Evolutionary conservation across 2,329 filamentous ascomycete genomes (phyloP).

Genomic region (Polytolypa hystricis): DNA sequence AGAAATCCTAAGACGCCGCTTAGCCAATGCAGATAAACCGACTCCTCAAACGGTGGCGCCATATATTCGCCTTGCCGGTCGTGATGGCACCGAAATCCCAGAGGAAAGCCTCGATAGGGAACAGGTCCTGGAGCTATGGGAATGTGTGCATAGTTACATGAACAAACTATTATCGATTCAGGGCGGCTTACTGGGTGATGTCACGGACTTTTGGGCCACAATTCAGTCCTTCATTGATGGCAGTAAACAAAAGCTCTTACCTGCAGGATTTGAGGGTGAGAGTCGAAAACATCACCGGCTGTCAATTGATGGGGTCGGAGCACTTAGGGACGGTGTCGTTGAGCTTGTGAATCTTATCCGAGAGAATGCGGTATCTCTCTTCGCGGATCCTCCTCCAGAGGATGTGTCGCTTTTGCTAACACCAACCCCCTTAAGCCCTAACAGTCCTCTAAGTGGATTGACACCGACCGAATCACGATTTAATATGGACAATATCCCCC

Average conservation of each 20-base stretch:
- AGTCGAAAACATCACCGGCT: constrained; percentile 73
- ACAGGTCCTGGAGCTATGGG: constrained; percentile 84
- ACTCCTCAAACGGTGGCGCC: constrained; percentile 57
- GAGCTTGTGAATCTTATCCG: constrained; percentile 78
- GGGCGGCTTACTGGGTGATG: constrained; percentile 74
- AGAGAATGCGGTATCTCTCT: constrained; percentile 69
- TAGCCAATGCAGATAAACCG: constrained; percentile 65
- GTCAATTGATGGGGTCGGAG: constrained; percentile 55
- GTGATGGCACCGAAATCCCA: constrained; percentile 53
- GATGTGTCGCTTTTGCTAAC: constrained; percentile 83
- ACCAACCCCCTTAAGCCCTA: constrained; percentile 56
- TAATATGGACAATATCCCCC: constrained; percentile 70
- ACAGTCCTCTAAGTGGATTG: constrained; percentile 48
- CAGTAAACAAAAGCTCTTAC: constrained; percentile 67
- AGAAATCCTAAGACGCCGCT: constrained; percentile 72
- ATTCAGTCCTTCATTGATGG: constrained; percentile 83
- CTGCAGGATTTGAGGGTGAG: constrained; percentile 68
- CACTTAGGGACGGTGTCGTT: constrained; percentile 64
- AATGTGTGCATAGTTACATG: constrained; percentile 68
- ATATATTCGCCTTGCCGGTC: constrained; percentile 63
- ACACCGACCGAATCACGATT: constrained; percentile 61
- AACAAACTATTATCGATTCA: constrained; percentile 60
- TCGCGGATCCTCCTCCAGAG: constrained; percentile 77
- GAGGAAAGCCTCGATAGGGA: constrained; percentile 60
- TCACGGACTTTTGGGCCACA: constrained; percentile 89